Percentiles rank a stretch among this genome's conserved stretches.
Conservation (phyloP, 202 grass and related monocot species). For the Schoenoplectus tabernaemontani region DNA sequence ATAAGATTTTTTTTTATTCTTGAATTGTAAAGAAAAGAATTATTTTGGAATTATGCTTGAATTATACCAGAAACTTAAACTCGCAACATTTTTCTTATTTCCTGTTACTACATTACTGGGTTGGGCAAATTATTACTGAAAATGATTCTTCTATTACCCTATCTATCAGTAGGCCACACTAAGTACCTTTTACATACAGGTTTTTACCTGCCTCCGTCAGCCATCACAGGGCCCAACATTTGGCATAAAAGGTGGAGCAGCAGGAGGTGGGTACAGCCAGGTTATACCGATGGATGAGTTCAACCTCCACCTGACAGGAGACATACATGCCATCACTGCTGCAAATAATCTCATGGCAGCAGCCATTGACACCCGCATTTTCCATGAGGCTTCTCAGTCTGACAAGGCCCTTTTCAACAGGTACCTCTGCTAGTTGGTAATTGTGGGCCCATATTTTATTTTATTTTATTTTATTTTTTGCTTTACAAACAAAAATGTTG, state of each 20-base stretch:
- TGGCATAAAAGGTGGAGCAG: conserved; percentile 94
- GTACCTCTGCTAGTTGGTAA: not conserved
- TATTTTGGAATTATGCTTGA: not conserved
- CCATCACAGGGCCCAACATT: conserved; percentile 97
- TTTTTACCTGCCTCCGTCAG: conserved; percentile 83
- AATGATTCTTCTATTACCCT: not conserved
- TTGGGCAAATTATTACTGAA: not conserved
- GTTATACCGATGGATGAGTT: conserved; percentile 99
- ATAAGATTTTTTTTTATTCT: too few species aligned
- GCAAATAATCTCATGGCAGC: conserved; percentile 98
- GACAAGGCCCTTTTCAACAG: conserved; percentile 81
- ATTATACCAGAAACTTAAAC: not conserved
- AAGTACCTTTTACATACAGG: conserved; percentile 30
- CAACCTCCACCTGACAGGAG: conserved; percentile 94
- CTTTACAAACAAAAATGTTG: not conserved
- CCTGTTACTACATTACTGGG: not conserved
- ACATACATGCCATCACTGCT: conserved; percentile 95
- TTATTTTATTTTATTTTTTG: not conserved
- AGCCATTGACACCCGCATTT: conserved; percentile 88
- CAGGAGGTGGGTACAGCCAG: conserved; percentile 98
- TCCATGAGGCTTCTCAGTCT: conserved; percentile 84
- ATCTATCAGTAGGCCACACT: not conserved
- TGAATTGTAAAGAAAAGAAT: too few species aligned
- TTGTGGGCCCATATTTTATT: too few species aligned
- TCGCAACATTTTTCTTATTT: too few species aligned